Conservation (phyloP, 176 grass and related monocot genomes). For the Cenchrus fungigraminus region DNA sequence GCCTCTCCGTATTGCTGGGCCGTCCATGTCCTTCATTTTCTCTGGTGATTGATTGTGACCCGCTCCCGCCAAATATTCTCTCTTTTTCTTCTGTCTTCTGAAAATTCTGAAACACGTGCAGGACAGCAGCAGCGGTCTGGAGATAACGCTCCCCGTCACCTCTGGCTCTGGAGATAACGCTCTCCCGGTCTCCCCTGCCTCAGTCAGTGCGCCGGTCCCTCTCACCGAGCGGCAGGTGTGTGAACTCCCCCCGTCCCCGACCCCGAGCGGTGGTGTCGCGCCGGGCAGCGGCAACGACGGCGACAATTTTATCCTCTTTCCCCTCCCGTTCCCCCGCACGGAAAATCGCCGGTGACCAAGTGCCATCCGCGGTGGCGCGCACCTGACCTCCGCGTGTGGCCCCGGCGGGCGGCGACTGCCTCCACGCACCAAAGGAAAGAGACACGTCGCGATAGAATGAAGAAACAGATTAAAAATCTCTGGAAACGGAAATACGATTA, state of each 20-base stretch:
- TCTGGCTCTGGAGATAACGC: not conserved
- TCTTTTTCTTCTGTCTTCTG: too few relatives aligned
- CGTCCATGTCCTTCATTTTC: too few relatives aligned
- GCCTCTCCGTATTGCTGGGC: too few relatives aligned
- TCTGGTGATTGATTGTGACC: too few relatives aligned
- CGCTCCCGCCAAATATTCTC: too few relatives aligned
- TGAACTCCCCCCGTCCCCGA: not conserved
- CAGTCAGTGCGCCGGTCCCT: not conserved
- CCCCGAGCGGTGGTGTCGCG: not conserved
- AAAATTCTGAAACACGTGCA: not conserved
- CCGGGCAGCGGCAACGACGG: conserved; percentile 1
- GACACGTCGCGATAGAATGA: too few relatives aligned
- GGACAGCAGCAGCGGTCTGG: not conserved
- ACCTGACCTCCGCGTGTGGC: not conserved
- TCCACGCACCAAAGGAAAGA: not conserved
- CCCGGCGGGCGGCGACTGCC: not conserved
- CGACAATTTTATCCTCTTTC: not conserved
- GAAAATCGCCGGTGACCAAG: not conserved
- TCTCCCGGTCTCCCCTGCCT: too few relatives aligned
- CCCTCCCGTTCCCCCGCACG: not conserved
- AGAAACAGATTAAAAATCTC: too few relatives aligned
- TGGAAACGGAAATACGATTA: too few relatives aligned
- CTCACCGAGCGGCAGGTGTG: not conserved
- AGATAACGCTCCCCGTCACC: not conserved
- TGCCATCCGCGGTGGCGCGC: not conserved